Percentiles rank a stretch among this genome's conserved stretches.
Conservation (phyloP, 805 yeast genomes). For the Saturnispora quitensis region DNA sequence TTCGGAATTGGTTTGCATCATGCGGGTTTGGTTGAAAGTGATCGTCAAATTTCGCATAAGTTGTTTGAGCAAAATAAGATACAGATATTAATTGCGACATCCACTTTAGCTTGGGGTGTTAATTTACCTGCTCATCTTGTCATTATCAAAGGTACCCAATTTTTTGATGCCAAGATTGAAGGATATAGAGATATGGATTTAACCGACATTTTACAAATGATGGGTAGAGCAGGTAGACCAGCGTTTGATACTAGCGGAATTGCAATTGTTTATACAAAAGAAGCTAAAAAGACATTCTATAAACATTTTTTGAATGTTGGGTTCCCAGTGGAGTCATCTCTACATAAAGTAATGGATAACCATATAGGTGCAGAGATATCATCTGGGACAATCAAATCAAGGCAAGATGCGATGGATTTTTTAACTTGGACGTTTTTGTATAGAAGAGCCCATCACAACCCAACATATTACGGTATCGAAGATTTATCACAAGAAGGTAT, state of each 20-base stretch:
- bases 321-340: constrained; percentile 73
- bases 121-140: constrained; percentile 75
- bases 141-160: constrained; percentile 68
- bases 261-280: constrained; percentile 69
- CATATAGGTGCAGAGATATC: constrained; percentile 78
- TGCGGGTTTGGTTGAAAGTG: constrained; percentile 71
- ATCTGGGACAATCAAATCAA: constrained; percentile 52
- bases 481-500: constrained; percentile 50
- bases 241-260: constrained; percentile 72
- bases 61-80: constrained; percentile 60
- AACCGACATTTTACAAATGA: constrained; percentile 75
- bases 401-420: constrained; percentile 68
- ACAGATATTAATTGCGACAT: constrained; percentile 67
- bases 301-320: constrained; percentile 73
- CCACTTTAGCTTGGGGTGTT: constrained; percentile 86
- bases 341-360: constrained; percentile 68
- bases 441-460: constrained; percentile 68
- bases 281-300: constrained; percentile 63
- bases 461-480: constrained; percentile 66
- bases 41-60: constrained; percentile 60
- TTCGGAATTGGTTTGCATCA: constrained; percentile 79
- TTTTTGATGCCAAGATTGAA: constrained; percentile 53
- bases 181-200: constrained; percentile 74
- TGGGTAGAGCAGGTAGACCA: constrained; percentile 83
- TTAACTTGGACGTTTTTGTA: constrained; percentile 69